Evolutionary conservation across 495 filamentous ascomycete genomes (phyloP).

Genomic region (Penicillium verhagenii): DNA sequence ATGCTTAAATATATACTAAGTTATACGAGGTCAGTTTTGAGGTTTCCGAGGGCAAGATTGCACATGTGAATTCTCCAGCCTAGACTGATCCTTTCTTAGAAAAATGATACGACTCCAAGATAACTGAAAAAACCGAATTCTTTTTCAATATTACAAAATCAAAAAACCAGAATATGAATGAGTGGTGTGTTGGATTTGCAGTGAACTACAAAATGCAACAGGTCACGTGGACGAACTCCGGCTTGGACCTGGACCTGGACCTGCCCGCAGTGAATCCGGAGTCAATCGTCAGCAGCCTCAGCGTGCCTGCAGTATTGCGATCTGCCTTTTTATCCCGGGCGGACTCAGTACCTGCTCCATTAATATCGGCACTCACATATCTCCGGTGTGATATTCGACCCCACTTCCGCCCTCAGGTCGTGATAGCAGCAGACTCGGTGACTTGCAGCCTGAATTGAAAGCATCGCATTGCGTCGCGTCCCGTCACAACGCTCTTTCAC

Average conservation of each 20-base stretch:
- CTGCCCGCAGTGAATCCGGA: slow-evolving; percentile 1
- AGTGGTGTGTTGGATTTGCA: background rate
- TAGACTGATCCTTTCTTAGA: too few species aligned
- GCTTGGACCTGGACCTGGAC: background rate
- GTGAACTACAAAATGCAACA: background rate
- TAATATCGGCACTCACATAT: slow-evolving; percentile 2
- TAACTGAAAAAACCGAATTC: too few species aligned
- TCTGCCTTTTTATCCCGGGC: slow-evolving; percentile 9
- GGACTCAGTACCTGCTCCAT: slow-evolving; percentile 15
- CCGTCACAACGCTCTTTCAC: background rate
- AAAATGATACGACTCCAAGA: too few species aligned
- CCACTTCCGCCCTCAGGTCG: slow-evolving; percentile 16
- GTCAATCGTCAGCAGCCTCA: slow-evolving; percentile 15
- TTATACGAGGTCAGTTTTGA: too few species aligned
- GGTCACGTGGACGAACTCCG: background rate
- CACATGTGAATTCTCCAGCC: too few species aligned
- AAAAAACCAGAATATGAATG: too few species aligned
- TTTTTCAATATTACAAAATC: too few species aligned
- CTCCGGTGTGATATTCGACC: background rate
- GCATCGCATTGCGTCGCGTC: slow-evolving; percentile 2
- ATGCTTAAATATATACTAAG: too few species aligned
- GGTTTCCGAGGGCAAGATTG: too few species aligned
- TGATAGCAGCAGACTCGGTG: slow-evolving; percentile 15
- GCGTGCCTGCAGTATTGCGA: slow-evolving; percentile 16
- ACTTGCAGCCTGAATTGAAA: slow-evolving; percentile 16